Evolutionary conservation across 768 basidiomycete species (phyloP).

Genomic region (Multifurca ochricompacta): DNA sequence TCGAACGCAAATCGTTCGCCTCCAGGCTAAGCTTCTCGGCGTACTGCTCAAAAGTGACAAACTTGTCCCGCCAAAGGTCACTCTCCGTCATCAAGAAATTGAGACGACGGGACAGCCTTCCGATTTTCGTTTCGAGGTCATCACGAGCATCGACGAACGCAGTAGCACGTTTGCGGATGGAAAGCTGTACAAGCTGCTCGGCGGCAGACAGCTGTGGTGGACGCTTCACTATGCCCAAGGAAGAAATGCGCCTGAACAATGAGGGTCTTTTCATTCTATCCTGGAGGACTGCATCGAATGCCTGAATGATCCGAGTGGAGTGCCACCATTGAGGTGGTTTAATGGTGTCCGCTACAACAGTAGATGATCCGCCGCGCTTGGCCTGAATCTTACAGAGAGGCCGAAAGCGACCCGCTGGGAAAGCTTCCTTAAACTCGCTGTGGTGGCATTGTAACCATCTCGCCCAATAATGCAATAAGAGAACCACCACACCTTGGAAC

Average conservation of each 20-base stretch:
- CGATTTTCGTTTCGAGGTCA: slow-evolving; percentile 91
- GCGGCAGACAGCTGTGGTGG: slow-evolving; percentile 58
- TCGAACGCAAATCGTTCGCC: slow-evolving; percentile 73
- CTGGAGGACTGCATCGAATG: slow-evolving; percentile 80
- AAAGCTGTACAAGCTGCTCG: slow-evolving; percentile 79
- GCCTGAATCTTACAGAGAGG: slow-evolving; percentile 88
- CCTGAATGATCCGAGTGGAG: slow-evolving; percentile 81
- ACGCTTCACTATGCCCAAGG: slow-evolving; percentile 61
- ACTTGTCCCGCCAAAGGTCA: slow-evolving; percentile 88
- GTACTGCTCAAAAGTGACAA: slow-evolving; percentile 89
- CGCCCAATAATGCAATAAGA: background rate
- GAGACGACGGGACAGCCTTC: slow-evolving; percentile 72
- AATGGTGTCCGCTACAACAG: slow-evolving; percentile 83
- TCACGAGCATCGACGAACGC: slow-evolving; percentile 92
- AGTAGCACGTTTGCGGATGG: slow-evolving; percentile 89
- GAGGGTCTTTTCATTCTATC: slow-evolving; percentile 92
- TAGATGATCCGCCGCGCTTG: slow-evolving; percentile 68
- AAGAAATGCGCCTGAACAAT: slow-evolving; percentile 74
- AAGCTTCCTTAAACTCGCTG: slow-evolving; percentile 92
- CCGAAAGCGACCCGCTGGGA: slow-evolving; percentile 85
- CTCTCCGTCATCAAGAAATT: slow-evolving; percentile 91
- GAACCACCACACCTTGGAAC: slow-evolving; percentile 51
- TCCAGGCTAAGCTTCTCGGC: slow-evolving; percentile 86
- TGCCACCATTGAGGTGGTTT: slow-evolving; percentile 94
- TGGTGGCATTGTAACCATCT: background rate